A percentile compares a stretch with the other conserved stretches of the same genome.
phyloP scores from a whole-genome alignment of 2,329 filamentous ascomycete genomes.

The Ceratocystis colombiana region DNA sequence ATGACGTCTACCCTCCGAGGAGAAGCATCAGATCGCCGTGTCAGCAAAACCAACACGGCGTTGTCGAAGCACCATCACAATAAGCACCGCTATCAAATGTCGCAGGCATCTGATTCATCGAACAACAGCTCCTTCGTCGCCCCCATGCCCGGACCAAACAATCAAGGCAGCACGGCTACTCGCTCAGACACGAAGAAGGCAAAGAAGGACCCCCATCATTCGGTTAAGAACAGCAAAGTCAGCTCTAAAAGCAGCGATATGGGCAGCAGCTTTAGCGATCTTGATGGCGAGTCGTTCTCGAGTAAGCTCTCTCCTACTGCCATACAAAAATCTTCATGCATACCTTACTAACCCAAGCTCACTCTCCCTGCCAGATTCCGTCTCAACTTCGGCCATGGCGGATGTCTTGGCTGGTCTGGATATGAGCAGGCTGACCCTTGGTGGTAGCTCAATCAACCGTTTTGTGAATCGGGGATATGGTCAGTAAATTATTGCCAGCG shows the following conservation, averaged over 20 bases:
- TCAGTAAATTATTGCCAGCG: background rate
- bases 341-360: constrained; percentile 15
- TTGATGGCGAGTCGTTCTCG: constrained; percentile 51
- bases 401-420: constrained; percentile 62
- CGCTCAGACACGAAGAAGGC: constrained; percentile 49
- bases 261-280: constrained; percentile 77
- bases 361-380: constrained; percentile 48
- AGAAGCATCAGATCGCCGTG: constrained; percentile 32
- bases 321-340: background rate
- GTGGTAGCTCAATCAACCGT: constrained; percentile 25
- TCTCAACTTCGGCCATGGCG: constrained; percentile 70
- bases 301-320: background rate
- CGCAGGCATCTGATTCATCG: constrained; percentile 55
- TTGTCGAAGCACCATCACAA: constrained; percentile 14
- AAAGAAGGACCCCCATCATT: constrained; percentile 49
- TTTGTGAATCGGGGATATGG: constrained; percentile 22
- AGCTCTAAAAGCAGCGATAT: constrained; percentile 60
- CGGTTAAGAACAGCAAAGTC: constrained; percentile 41
- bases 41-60: constrained; percentile 3
- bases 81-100: constrained; percentile 37
- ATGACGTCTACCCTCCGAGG: constrained; percentile 45
- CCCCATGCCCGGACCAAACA: constrained; percentile 30
- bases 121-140: constrained; percentile 43
- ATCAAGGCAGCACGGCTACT: constrained; percentile 34
- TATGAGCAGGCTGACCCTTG: constrained; percentile 38